Evolutionary conservation across 2,329 filamentous ascomycete species (phyloP).

Genomic region (Leptodontidium sp.): DNA sequence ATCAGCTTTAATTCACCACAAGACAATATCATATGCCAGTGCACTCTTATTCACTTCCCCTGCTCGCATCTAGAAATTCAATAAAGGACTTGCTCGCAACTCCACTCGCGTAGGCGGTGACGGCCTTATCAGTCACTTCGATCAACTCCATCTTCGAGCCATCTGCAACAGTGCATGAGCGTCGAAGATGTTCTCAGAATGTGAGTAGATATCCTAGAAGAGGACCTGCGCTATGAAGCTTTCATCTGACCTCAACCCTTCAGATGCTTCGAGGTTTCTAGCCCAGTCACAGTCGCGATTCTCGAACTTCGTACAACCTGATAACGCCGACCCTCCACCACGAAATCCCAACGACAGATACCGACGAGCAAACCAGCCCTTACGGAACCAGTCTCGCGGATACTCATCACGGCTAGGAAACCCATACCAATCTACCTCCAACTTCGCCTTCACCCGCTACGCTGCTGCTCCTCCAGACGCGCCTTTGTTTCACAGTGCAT

Average conservation of each 20-base stretch:
- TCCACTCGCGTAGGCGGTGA: conserved; percentile 20
- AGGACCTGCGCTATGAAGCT: background rate
- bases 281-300: conserved; percentile 95
- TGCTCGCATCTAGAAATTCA: background rate
- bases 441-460: conserved; percentile 82
- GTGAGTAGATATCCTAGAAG: conserved; percentile 36
- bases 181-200: conserved; percentile 48
- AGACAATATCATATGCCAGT: background rate
- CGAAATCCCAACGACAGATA: conserved; percentile 48
- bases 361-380: conserved; percentile 40
- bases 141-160: conserved; percentile 20
- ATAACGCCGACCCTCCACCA: conserved; percentile 52
- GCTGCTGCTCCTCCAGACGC: conserved; percentile 78
- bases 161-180: conserved; percentile 25
- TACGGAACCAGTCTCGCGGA: conserved; percentile 39
- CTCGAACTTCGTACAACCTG: conserved; percentile 73
- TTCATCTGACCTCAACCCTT: background rate
- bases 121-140: conserved; percentile 19
- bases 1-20: background rate
- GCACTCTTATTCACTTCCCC: background rate
- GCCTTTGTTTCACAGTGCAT: conserved; percentile 91
- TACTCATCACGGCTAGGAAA: conserved; percentile 61
- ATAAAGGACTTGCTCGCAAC: conserved; percentile 15
- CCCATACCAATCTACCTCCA: conserved; percentile 77
- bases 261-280: conserved; percentile 96